Evolutionary conservation across 2,329 filamentous ascomycete species (phyloP).

Genomic region (Penicillium sp.): DNA sequence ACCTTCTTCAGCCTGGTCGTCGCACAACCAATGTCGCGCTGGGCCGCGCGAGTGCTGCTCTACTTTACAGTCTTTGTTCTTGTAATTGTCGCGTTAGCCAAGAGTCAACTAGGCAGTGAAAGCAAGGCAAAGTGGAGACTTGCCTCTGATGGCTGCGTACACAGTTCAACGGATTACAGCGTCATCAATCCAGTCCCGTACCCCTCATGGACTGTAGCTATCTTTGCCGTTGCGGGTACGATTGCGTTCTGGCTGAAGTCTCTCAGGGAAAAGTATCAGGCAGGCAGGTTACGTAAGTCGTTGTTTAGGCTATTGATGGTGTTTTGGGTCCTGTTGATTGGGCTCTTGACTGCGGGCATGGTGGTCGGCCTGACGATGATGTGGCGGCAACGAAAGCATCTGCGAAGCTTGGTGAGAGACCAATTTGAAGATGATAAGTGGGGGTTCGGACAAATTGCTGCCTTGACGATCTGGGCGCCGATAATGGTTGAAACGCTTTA

Average conservation of each 20-base stretch:
- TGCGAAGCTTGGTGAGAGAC: constrained; percentile 5
- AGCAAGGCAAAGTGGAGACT: constrained; percentile 4
- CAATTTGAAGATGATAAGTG: constrained; percentile 8
- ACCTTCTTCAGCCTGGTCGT: constrained; percentile 6
- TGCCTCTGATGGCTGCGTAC: constrained; percentile 6
- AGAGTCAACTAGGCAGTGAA: background rate
- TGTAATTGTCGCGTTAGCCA: constrained; percentile 2
- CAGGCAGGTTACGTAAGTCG: background rate
- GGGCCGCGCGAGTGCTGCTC: constrained; percentile 5
- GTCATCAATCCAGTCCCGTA: constrained; percentile 4
- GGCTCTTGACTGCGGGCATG: constrained; percentile 5
- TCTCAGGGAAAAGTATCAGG: constrained; percentile 1
- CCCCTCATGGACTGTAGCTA: constrained; percentile 6
- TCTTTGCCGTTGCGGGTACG: constrained; percentile 1
- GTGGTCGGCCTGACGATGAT: constrained; percentile 5
- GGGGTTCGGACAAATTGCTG: constrained; percentile 8
- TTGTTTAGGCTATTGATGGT: constrained; percentile 1
- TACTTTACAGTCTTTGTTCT: constrained; percentile 6
- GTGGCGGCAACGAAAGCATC: constrained; percentile 8
- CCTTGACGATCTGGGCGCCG: constrained; percentile 3
- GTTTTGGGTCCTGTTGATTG: constrained; percentile 6
- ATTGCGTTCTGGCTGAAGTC: constrained; percentile 3
- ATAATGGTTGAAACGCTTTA: constrained; percentile 1
- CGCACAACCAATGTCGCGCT: constrained; percentile 5
- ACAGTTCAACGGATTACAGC: constrained; percentile 4